Conservation (phyloP, 164 flowering plant genomes). For the Tinospora cordifolia region DNA sequence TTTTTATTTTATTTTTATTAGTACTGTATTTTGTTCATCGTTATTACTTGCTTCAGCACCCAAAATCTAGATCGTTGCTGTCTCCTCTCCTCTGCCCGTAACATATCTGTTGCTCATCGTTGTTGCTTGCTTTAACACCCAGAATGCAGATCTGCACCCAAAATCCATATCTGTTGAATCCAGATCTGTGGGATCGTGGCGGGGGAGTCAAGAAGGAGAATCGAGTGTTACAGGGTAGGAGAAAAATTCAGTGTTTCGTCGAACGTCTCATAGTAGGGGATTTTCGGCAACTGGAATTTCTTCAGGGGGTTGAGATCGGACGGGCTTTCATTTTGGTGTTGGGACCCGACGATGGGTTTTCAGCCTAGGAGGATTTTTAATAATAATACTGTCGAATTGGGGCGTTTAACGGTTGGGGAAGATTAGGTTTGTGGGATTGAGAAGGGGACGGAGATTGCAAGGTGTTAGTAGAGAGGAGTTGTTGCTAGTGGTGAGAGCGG, state of each 20-base stretch:
- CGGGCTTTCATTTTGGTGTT: slow-evolving; percentile 55
- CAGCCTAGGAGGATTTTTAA: slow-evolving; percentile 36
- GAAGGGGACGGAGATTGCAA: slow-evolving; percentile 19
- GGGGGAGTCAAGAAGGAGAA: slow-evolving; percentile 26
- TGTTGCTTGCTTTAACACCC: too few relatives aligned
- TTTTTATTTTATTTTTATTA: too few relatives aligned
- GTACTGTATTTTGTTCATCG: too few relatives aligned
- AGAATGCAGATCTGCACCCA: too few relatives aligned
- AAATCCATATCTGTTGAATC: too few relatives aligned
- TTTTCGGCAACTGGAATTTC: slow-evolving; percentile 58
- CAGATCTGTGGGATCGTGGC: slow-evolving; percentile 78
- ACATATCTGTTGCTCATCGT: too few relatives aligned
- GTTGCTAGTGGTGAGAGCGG: too few relatives aligned
- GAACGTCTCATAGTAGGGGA: slow-evolving; percentile 41
- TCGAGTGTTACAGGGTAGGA: slow-evolving; percentile 43
- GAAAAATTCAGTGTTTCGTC: slow-evolving; percentile 16
- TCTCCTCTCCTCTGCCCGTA: too few relatives aligned
- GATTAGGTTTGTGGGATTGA: slow-evolving; percentile 57
- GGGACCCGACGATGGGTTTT: slow-evolving; percentile 36
- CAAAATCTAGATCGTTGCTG: too few relatives aligned
- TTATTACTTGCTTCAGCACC: too few relatives aligned
- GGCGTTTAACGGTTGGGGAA: slow-evolving; percentile 49
- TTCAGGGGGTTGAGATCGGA: slow-evolving; percentile 74
- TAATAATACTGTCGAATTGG: slow-evolving; percentile 25
- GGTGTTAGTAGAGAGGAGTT: slow-evolving; percentile 82